Conservation (phyloP, 177 flowering plant genomes). For the Viscum album region DNA sequence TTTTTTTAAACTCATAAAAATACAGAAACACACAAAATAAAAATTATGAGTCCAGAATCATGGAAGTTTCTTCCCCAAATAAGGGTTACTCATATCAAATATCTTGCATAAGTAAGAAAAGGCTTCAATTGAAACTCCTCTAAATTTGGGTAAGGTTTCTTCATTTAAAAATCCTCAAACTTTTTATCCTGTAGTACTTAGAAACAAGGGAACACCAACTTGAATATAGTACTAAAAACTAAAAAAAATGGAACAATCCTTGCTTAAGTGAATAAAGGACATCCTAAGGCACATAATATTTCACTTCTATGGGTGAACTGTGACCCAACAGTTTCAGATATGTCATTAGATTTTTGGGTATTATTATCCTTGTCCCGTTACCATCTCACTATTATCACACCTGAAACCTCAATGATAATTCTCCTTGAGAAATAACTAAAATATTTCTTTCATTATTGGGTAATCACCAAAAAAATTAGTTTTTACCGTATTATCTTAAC, state of each 20-base stretch:
- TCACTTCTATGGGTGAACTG: slow-evolving; percentile 63
- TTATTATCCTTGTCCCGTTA: slow-evolving; percentile 25
- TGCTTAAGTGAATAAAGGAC: not conserved
- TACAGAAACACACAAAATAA: too few species aligned
- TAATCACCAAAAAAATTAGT: slow-evolving; percentile 67
- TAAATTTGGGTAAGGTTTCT: slow-evolving; percentile 48
- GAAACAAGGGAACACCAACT: slow-evolving; percentile 8
- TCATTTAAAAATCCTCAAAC: slow-evolving; percentile 21
- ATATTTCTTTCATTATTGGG: slow-evolving; percentile 79
- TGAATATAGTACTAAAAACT: slow-evolving; percentile 3
- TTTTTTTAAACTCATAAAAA: too few species aligned
- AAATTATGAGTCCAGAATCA: too few species aligned
- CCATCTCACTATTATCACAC: slow-evolving; percentile 61
- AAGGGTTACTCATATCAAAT: slow-evolving; percentile 86
- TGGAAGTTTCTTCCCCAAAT: slow-evolving; percentile 66
- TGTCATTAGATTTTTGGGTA: slow-evolving; percentile 27
- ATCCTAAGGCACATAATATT: slow-evolving; percentile 32
- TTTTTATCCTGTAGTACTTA: slow-evolving; percentile 42
- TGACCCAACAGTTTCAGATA: slow-evolving; percentile 30
- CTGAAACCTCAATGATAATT: slow-evolving; percentile 91
- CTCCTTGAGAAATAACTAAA: slow-evolving; percentile 80
- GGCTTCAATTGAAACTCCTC: slow-evolving; percentile 95
- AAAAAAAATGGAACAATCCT: not conserved
- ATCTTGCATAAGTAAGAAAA: slow-evolving; percentile 82
- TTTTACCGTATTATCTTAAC: slow-evolving; percentile 36